Conservation (phyloP, 768 basidiomycete species). For the Phanerodontia chrysosporium region DNA sequence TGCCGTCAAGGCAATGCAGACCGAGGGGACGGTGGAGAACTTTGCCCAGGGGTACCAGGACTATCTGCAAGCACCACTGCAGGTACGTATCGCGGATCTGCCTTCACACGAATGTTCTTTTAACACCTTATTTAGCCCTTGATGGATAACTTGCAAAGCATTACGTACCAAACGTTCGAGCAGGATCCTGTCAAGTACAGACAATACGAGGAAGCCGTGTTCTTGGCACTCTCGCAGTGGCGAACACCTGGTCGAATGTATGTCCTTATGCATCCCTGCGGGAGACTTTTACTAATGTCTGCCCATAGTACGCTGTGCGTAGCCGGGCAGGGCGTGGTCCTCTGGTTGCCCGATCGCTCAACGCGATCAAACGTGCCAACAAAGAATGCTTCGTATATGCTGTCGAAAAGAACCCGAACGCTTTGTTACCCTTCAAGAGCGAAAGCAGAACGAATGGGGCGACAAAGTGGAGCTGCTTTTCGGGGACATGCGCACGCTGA, state of each 20-base stretch:
- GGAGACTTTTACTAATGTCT: background rate
- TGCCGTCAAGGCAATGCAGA: conserved; percentile 56
- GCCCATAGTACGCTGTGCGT: conserved; percentile 72
- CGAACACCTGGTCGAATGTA: conserved; percentile 56
- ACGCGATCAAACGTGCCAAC: conserved; percentile 65
- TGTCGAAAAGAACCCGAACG: conserved; percentile 96
- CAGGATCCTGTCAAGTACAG: conserved; percentile 95
- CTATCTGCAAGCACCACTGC: conserved; percentile 90
- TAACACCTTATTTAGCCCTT: conserved; percentile 59
- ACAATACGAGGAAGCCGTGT: conserved; percentile 94
- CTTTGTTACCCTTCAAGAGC: conserved; percentile 92
- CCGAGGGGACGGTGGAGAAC: conserved; percentile 76
- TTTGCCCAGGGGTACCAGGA: conserved; percentile 94
- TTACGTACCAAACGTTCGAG: conserved; percentile 97
- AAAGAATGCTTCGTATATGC: conserved; percentile 72
- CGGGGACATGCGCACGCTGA: conserved; percentile 89
- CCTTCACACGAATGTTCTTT: conserved; percentile 1
- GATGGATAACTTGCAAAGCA: conserved; percentile 95
- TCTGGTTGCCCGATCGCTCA: conserved; percentile 79
- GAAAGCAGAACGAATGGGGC: conserved; percentile 81
- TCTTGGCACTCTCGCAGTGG: conserved; percentile 72
- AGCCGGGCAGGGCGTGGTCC: conserved; percentile 96
- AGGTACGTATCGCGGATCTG: conserved; percentile 43
- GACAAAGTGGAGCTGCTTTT: conserved; percentile 75
- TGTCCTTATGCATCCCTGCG: conserved; percentile 23